phyloP scores from a whole-genome alignment of 805 yeast genomes.

The Candida bentonensis region DNA sequence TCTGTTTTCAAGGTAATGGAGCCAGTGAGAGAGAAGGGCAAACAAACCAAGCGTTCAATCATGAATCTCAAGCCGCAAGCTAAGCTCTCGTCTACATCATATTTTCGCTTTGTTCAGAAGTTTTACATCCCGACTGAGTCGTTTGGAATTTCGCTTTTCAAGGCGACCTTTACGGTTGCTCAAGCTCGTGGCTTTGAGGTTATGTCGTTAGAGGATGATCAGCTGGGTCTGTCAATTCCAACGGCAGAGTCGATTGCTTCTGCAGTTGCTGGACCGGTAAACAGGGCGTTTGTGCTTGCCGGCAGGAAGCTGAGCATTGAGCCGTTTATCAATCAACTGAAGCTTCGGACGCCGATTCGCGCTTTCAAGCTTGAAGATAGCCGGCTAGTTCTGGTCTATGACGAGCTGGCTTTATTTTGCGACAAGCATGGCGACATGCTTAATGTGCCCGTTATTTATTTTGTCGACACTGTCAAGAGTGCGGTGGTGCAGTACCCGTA shows the following conservation, averaged over 20 bases:
- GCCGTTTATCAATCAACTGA: constrained; percentile 26
- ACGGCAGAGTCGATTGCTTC: constrained; percentile 25
- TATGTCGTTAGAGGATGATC: constrained; percentile 42
- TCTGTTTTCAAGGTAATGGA: constrained; percentile 51
- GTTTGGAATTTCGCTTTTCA: constrained; percentile 46
- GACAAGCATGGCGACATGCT: constrained; percentile 32
- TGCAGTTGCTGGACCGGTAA: constrained; percentile 6
- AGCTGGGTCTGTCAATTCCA: constrained; percentile 46
- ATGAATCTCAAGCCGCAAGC: constrained; percentile 8
- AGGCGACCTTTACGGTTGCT: constrained; percentile 52
- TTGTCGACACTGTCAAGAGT: constrained; percentile 19
- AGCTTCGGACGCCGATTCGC: constrained; percentile 37
- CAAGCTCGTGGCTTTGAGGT: constrained; percentile 55
- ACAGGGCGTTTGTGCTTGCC: constrained; percentile 21
- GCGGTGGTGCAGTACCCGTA: constrained; percentile 33
- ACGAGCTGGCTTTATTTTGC: constrained; percentile 52
- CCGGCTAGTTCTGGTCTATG: constrained; percentile 49
- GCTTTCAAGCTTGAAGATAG: constrained; percentile 47
- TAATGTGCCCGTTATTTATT: constrained; percentile 29
- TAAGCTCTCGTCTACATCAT: constrained; percentile 2
- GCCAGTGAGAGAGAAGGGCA: constrained; percentile 28
- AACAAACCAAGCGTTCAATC: constrained; percentile 13
- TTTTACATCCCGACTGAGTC: constrained; percentile 44
- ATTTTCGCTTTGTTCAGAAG: constrained; percentile 31
- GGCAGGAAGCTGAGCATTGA: constrained; percentile 23